phyloP scores from a whole-genome alignment of 73 alveolate species.

The Paramecium tetraurelia region DNA sequence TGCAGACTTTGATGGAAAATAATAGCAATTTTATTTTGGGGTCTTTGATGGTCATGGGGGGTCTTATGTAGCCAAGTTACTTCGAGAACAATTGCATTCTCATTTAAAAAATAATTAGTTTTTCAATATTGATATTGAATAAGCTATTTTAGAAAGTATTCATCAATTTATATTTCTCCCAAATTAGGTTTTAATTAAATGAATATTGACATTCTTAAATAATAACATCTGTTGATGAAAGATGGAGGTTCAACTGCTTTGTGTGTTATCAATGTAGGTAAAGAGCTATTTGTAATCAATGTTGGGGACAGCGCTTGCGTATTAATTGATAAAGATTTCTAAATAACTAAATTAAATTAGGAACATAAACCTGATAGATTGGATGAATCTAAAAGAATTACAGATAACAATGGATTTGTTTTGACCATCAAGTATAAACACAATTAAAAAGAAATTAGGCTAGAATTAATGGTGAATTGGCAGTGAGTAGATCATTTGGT shows the following conservation, averaged over 20 bases:
- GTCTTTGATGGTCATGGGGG: slow-evolving; percentile 52
- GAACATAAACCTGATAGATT: slow-evolving; percentile 48
- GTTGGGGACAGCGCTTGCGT: slow-evolving; percentile 54
- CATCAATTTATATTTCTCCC: not conserved
- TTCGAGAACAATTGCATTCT: not conserved
- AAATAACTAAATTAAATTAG: slow-evolving; percentile 23
- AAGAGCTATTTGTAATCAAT: slow-evolving; percentile 24
- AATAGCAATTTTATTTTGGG: not conserved
- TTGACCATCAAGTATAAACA: not conserved
- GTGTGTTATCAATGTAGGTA: slow-evolving; percentile 14
- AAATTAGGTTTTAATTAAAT: not conserved
- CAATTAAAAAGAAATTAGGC: slow-evolving; percentile 7
- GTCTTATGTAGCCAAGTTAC: not conserved
- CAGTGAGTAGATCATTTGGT: slow-evolving; percentile 55
- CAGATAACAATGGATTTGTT: not conserved
- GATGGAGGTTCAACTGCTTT: slow-evolving; percentile 62
- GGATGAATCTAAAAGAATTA: slow-evolving; percentile 39
- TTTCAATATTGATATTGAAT: not conserved
- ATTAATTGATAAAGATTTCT: not conserved
- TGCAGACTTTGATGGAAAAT: not conserved
- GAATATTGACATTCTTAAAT: not conserved
- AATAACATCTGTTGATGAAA: not conserved
- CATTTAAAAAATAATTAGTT: not conserved
- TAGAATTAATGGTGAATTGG: slow-evolving; percentile 61
- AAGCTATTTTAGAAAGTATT: slow-evolving; percentile 9